Evolutionary conservation across 768 basidiomycete species (phyloP), one percentile per base, ranked within the genome.

Genomic region (Lenzites betulinus): DNA sequence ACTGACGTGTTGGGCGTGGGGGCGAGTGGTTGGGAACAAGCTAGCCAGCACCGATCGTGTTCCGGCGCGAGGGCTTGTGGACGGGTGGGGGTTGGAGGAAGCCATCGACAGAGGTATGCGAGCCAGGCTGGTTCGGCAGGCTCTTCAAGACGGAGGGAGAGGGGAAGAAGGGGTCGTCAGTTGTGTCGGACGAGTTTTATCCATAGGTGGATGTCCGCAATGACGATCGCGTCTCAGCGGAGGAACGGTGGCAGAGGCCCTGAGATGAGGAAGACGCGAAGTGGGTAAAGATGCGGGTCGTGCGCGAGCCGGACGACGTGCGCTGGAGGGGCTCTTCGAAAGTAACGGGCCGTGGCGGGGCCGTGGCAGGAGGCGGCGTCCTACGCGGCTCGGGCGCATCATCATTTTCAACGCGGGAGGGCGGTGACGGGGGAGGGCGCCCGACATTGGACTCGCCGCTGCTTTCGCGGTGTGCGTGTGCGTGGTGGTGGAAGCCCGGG

Each of bases 31-130:
- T 39, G 49, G 51, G n/a, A 15, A 41, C 23, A 36, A 53, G 41
- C 13, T 57, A 61, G 7, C 68, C 51, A 0, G 87, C 84, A 3
- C 90, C 88, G 0, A 84, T 90, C 2, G 90, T 92, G 67, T 92
- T 89, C 25, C 91, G 79, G 15, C 90, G 81, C 6, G 79, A 70
- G 22, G 85, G 82, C 51, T 73, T 67, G n/a, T 58, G 49, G 7
- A 63, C 59, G 5, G 73, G 63, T 0, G 84, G 81, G 3, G 85
- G 84, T 39, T 84, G 85, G 3, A 86, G 81, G 68, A 81, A 79
- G 3, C 77, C 80, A 67, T 76, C 85, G 64, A 66, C 74, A 52
- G 69, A 69, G 23, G 72, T 58, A 72, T 76, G 38, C 64, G 60
- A 52, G 28, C 54, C 73, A 60, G 70, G 51, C 43, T 25, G 65